Evolutionary conservation across 768 basidiomycete species (phyloP).

Genomic region (Mrakia hoshinonis): DNA sequence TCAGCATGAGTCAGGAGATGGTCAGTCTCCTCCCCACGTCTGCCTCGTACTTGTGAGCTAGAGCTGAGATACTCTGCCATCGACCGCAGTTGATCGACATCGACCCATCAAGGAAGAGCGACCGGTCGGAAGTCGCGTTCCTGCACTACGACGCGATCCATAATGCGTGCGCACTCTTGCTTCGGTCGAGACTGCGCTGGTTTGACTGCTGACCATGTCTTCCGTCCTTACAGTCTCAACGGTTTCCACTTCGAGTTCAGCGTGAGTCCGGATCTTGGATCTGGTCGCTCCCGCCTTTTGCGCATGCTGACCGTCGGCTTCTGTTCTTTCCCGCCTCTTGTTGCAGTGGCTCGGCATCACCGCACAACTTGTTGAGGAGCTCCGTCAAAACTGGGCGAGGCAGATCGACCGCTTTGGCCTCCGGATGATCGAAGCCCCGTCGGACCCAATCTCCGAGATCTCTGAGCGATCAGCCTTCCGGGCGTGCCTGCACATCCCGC

Average conservation of each 20-base stretch:
- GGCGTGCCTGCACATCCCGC: constrained; percentile 71
- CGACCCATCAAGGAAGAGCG: constrained; percentile 56
- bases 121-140: constrained; percentile 77
- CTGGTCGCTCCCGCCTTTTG: no score
- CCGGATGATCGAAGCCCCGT: constrained; percentile 51
- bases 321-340: neutral
- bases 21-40: neutral
- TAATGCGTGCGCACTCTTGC: constrained; percentile 45
- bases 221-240: neutral
- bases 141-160: constrained; percentile 92
- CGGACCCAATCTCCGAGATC: constrained; percentile 82
- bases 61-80: no score
- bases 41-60: neutral
- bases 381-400: constrained; percentile 19
- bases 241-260: constrained; percentile 90
- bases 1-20: constrained; percentile 68
- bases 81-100: constrained; percentile 56
- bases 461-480: constrained; percentile 81
- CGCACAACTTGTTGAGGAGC: constrained; percentile 71
- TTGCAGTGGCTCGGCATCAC: constrained; percentile 78
- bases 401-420: constrained; percentile 23
- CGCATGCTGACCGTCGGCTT: no score
- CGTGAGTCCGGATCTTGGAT: no score
- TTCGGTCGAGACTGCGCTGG: no score
- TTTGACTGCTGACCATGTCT: neutral